A percentile compares a stretch with the other conserved stretches of the same genome.
These are phyloP conservation scores for Funneliformis mosseae DNA, from an alignment of 192 early-diverging fungal species.

Conservation along the genomic window DNA sequence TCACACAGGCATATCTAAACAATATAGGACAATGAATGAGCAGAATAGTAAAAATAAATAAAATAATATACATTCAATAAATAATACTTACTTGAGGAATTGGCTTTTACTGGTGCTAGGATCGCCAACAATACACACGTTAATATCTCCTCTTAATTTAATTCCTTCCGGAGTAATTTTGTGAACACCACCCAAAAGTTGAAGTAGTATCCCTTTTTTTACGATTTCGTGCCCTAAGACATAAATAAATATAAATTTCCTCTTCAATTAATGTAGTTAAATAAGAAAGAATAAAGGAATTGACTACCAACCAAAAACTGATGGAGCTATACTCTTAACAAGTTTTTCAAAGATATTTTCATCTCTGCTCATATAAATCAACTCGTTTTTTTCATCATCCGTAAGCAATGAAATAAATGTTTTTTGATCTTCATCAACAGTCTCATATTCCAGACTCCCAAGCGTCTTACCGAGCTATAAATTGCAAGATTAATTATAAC, in stretches of 20 bases:
- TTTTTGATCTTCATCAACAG: conserved; percentile 55
- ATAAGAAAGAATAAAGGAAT: not conserved
- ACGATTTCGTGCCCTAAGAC: conserved; percentile 82
- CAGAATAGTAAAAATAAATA: not conserved
- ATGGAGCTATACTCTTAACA: conserved; percentile 83
- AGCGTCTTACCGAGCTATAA: not conserved
- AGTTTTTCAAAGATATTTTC: conserved; percentile 74
- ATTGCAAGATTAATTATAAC: not conserved
- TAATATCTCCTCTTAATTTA: conserved; percentile 94
- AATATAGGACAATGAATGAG: not conserved
- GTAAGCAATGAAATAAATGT: conserved; percentile 67
- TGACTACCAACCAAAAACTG: conserved; percentile 72
- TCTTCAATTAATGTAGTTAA: not conserved
- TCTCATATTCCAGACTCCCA: not conserved
- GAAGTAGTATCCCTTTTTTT: conserved; percentile 93
- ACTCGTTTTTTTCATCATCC: conserved; percentile 73
- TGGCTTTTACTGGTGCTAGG: conserved; percentile 95
- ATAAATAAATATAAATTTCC: not conserved
- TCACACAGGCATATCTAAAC: conserved; percentile 78
- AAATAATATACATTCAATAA: not conserved
- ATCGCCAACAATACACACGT: conserved; percentile 96
- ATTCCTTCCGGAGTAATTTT: conserved; percentile 92
- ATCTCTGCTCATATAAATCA: conserved; percentile 56
- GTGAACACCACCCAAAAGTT: conserved; percentile 95
- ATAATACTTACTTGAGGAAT: conserved; percentile 77